A percentile compares a stretch with the other conserved stretches of the same genome.
Conservation (phyloP, 345 rosid species). For the Bruguiera parviflora region DNA sequence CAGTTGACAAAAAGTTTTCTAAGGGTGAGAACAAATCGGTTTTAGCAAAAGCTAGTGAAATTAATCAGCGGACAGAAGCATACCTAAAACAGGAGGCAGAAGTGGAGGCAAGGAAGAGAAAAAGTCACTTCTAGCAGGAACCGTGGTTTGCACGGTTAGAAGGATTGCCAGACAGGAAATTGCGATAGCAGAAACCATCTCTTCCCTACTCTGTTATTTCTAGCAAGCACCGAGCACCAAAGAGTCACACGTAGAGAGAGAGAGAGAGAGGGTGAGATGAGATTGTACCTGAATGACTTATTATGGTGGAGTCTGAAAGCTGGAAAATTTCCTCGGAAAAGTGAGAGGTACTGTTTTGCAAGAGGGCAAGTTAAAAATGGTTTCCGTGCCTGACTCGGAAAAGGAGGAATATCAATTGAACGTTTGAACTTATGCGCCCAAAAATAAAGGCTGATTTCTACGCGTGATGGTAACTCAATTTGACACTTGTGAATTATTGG, state of each 20-base stretch:
- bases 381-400: too few relatives aligned
- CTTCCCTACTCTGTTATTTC: not conserved
- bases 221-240: not conserved
- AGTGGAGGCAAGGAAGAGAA: conserved; percentile 17
- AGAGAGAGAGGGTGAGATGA: not conserved
- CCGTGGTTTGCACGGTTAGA: conserved; percentile 18
- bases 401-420: too few relatives aligned
- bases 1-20: not conserved
- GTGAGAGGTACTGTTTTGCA: too few relatives aligned
- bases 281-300: too few relatives aligned
- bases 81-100: conserved; percentile 22
- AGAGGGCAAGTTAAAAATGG: too few relatives aligned
- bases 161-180: conserved; percentile 16
- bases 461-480: too few relatives aligned
- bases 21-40: not conserved
- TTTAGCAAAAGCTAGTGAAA: too few relatives aligned
- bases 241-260: not conserved
- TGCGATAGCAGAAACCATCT: conserved; percentile 16
- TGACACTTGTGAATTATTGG: too few relatives aligned
- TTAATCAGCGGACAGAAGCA: not conserved
- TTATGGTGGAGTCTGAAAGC: too few relatives aligned
- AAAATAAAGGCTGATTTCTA: too few relatives aligned
- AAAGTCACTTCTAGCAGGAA: conserved; percentile 17
- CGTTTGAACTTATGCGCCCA: too few relatives aligned
- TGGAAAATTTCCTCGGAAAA: too few relatives aligned